Percentiles rank a stretch among this genome's conserved stretches.
These are phyloP conservation scores for Annulohypoxylon maeteangense DNA, from an alignment of 495 filamentous ascomycete genomes.

Conservation along the genomic window DNA sequence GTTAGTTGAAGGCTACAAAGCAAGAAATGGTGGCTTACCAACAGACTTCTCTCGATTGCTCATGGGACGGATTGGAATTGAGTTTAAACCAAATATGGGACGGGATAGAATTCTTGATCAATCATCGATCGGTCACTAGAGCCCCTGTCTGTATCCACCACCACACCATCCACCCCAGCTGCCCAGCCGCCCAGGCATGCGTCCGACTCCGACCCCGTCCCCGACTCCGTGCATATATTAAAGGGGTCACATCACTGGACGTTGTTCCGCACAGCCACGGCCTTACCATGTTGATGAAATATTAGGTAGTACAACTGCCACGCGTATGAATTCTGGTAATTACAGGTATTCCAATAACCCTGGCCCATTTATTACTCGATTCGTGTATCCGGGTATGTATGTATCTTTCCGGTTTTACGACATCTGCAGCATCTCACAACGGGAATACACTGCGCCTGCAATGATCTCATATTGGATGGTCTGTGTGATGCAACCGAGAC, in stretches of 20 bases:
- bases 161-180: too few relatives aligned
- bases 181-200: too few relatives aligned
- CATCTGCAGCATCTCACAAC: background rate
- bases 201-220: slow-evolving; percentile 25
- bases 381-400: background rate
- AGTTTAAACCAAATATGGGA: too few relatives aligned
- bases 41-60: too few relatives aligned
- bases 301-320: background rate
- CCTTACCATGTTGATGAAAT: background rate
- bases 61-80: too few relatives aligned
- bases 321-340: background rate
- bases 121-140: too few relatives aligned
- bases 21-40: too few relatives aligned
- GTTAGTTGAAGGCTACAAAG: too few relatives aligned
- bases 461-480: background rate
- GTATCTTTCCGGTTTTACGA: background rate
- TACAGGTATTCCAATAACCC: background rate
- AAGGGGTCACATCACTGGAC: background rate
- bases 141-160: too few relatives aligned
- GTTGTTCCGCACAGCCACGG: background rate
- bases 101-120: too few relatives aligned
- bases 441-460: background rate
- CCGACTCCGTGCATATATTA: slow-evolving; percentile 3
- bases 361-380: background rate
- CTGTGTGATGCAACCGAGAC: background rate